Evolutionary conservation across 371 early-diverging fungal species (phyloP), one percentile per base, ranked within the genome.

Genomic region (Mucor ambiguus): DNA sequence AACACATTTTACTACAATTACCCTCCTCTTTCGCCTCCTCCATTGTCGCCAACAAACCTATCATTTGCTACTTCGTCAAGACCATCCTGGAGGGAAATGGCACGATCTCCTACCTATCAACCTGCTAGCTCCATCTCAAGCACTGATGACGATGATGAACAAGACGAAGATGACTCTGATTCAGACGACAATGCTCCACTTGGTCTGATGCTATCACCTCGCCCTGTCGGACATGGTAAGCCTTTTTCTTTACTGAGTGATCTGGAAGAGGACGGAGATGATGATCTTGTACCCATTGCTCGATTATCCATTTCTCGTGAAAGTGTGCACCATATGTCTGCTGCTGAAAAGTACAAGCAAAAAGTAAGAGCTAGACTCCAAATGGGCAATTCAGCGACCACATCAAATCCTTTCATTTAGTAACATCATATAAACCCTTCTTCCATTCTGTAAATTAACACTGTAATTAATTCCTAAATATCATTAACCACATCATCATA

Each of bases 341-440:
- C 79, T 12, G 79, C 79, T 14, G 79, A 78, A 54, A 78, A 78
- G 24, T 78, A 78, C 56, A 78, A 78, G 44, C 71, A 73, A 55
- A 75, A 68, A 63, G 79, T 78, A 33, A 71, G 58, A 33, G 76
- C 76, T 24, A 69, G 58, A 54, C 55, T 63, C 12, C 59, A 59
- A 20, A 54, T 63, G 52, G 55, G 54, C 24, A 46, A 46, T 46
- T 26, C 16, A 28, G 5, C 24, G 14, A 3, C 52, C 1, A 28
- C 24, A 26, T 0, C 52, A 6, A 52, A 52, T 24, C 11, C 52
- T 26, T 28, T 28, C 24, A 28, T 52, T 28, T 14, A 28, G 5
- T 52, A 26, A 28, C 26, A 12, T 49, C 24, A 24, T 14, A 22
- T 28, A 52, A 26, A n/a, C 44, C 49, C 11, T 24, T 8, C 12